Base-by-base conservation (phyloP, 805 yeast species). In the Cephaloascus fragrans region DNA sequence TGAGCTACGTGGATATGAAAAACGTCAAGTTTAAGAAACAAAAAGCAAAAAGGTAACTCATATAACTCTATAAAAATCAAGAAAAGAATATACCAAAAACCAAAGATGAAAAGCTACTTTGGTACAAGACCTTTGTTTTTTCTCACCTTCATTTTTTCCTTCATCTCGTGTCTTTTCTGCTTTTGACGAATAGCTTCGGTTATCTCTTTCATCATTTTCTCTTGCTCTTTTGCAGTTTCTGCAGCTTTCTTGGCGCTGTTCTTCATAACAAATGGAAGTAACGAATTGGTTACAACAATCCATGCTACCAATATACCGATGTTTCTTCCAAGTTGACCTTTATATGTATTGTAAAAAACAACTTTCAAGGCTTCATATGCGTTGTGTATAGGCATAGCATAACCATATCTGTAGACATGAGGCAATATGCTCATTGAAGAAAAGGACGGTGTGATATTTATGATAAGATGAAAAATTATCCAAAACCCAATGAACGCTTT, bases 341-440 rank as follows among this genome's bases (percentile, higher is more conserved):
- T 59, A 54, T 57, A 56, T 3, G 63, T 58, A 39, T 61, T 39
- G 36, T 59, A 61, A 38, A 61, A 57, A 5, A 61, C 53, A 16
- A 61, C 63, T 41, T 52, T 56, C 39, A 58, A 47, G 1, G 56
- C 51, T 37, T 58, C 61, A 36, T 52, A 60, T 1, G 53, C 48
- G 36, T 59, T 57, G 43, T 44, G 52, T 61, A 61, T 58, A 3
- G 66, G 67, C 45, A 60, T 41, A 10, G 62, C 64, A 43, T 62
- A 61, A 1, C 67, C 68, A 40, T 52, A 61, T 34, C 57, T 49
- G 40, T 50, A 63, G 26, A 62, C 53, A 8, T 48, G 47, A 0
- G 69, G 64, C 19, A 46, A 41, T 28, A 63, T 47, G 3, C 46
- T 60, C 29, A 61, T 44, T 2, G 69, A 65, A 2, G 62, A 56